Conservation (phyloP, 768 basidiomycete species). For the Leccinellum albellum region DNA sequence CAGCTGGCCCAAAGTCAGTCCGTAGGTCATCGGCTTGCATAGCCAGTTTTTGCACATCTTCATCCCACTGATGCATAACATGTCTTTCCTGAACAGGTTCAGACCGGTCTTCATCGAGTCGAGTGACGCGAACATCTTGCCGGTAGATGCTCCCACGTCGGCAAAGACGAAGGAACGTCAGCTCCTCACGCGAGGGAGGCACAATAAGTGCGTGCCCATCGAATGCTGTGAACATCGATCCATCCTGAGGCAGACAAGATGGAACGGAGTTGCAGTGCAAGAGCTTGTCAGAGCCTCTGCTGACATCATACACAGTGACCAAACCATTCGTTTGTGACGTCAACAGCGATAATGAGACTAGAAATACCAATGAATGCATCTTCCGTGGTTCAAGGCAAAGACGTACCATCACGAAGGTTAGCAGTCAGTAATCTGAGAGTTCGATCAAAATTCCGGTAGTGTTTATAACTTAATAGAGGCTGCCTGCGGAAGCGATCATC, state of each 20-base stretch:
- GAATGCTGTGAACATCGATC: constrained; percentile 23
- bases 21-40: constrained; percentile 23
- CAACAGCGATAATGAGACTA: constrained; percentile 53
- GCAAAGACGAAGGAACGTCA: constrained; percentile 46
- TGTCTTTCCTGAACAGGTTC: background rate
- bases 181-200: constrained; percentile 25
- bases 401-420: constrained; percentile 31
- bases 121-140: constrained; percentile 34
- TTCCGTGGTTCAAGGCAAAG: background rate
- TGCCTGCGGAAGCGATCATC: constrained; percentile 56
- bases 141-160: constrained; percentile 45
- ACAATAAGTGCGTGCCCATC: constrained; percentile 32
- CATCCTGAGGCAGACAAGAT: constrained; percentile 32
- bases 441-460: constrained; percentile 58
- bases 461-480: constrained; percentile 60
- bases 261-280: constrained; percentile 45
- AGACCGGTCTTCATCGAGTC: constrained; percentile 12
- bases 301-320: constrained; percentile 63
- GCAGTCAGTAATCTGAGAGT: constrained; percentile 47
- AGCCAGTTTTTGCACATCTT: constrained; percentile 38
- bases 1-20: constrained; percentile 43
- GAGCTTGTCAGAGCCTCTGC: constrained; percentile 35
- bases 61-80: constrained; percentile 35
- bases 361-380: background rate
- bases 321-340: constrained; percentile 58